These are phyloP conservation scores for Saccharomycopsis capsularis DNA, from an alignment of 805 yeast genomes.

Conservation along the genomic window DNA sequence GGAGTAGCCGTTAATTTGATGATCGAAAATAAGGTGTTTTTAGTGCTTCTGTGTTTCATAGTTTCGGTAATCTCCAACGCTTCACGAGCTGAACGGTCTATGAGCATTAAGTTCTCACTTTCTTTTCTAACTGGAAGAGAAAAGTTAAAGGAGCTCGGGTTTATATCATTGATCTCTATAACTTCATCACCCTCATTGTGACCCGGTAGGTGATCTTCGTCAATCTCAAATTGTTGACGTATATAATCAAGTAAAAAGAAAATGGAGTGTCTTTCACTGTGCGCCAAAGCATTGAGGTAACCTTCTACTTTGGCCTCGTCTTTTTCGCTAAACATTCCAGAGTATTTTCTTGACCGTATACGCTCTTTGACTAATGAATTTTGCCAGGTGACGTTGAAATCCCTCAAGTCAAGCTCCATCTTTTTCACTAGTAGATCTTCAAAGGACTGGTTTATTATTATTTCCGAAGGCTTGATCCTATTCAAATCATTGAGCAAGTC, in stretches of 20 bases:
- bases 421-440: conserved; percentile 23
- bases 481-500: conserved; percentile 66
- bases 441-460: conserved; percentile 48
- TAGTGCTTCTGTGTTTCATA: conserved; percentile 46
- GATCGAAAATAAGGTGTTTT: conserved; percentile 66
- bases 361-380: too few relatives aligned
- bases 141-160: conserved; percentile 36
- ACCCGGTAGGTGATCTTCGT: not conserved
- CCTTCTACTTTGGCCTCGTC: not conserved
- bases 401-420: conserved; percentile 1
- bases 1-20: conserved; percentile 70
- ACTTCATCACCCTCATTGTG: conserved; percentile 22
- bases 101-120: conserved; percentile 52
- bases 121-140: conserved; percentile 58
- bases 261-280: conserved; percentile 2
- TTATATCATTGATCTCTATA: conserved; percentile 1
- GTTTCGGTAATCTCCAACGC: conserved; percentile 67
- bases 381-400: conserved; percentile 26
- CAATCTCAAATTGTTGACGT: conserved; percentile 17
- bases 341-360: too few relatives aligned
- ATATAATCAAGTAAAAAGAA: conserved; percentile 15
- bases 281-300: not conserved
- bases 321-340: conserved; percentile 24
- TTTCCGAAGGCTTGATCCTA: conserved; percentile 76
- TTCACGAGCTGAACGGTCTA: conserved; percentile 73